phyloP scores from a whole-genome alignment of 2,329 filamentous ascomycete genomes.

The Fusarium aywerte region DNA sequence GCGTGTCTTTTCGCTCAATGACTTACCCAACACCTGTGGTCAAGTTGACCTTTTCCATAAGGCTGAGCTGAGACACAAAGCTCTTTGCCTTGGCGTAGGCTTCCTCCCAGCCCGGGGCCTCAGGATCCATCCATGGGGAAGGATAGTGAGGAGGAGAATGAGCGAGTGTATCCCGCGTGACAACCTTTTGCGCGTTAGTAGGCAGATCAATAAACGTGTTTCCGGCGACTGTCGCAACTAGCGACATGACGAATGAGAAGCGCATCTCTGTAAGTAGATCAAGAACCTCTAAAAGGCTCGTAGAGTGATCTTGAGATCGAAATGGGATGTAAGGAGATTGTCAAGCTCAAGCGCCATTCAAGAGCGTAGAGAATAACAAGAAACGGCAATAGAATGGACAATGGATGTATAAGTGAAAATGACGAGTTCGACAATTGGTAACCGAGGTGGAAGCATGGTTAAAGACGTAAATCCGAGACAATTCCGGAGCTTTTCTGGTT shows the following conservation, averaged over 20 bases:
- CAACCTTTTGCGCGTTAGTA: conserved; percentile 44
- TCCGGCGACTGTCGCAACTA: background rate
- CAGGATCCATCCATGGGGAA: conserved; percentile 84
- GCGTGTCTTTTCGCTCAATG: background rate
- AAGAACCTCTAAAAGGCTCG: background rate
- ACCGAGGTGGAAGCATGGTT: background rate
- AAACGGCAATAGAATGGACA: background rate
- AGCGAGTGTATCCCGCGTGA: conserved; percentile 46
- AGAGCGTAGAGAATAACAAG: background rate
- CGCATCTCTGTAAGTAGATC: conserved; percentile 18
- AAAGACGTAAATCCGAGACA: background rate
- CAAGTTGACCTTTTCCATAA: conserved; percentile 92
- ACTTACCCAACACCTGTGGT: conserved; percentile 88
- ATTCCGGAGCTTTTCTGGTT: background rate
- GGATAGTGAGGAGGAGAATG: conserved; percentile 76
- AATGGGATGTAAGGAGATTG: background rate
- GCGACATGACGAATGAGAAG: conserved; percentile 5
- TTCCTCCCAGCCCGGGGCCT: conserved; percentile 76
- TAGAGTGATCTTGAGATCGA: background rate
- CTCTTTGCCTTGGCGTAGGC: conserved; percentile 80
- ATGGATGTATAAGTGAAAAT: background rate
- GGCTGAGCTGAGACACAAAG: conserved; percentile 85
- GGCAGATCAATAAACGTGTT: conserved; percentile 17
- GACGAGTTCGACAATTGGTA: background rate
- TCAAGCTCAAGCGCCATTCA: background rate